These are phyloP conservation scores for Malus hybrid DNA, from an alignment of 331 rosid genomes.

Conservation along the genomic window DNA sequence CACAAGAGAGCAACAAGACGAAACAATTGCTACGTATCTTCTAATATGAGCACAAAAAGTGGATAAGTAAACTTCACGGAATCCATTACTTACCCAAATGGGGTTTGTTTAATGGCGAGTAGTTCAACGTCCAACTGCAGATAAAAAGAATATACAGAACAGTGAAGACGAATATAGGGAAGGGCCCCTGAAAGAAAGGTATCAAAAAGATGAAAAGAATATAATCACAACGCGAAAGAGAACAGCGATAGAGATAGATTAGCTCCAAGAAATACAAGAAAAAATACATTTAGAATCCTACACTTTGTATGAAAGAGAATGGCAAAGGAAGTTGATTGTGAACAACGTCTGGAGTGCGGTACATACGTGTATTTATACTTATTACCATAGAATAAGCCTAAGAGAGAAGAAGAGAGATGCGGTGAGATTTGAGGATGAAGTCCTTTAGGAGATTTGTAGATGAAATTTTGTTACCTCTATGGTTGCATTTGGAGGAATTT, in stretches of 20 bases:
- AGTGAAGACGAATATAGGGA: slow-evolving; percentile 13
- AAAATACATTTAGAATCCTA: background rate
- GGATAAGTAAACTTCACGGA: background rate
- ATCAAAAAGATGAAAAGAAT: background rate
- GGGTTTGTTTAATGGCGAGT: slow-evolving; percentile 83
- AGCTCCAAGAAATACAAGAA: background rate
- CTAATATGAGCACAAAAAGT: background rate
- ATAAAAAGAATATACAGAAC: slow-evolving; percentile 15
- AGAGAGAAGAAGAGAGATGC: too few species aligned
- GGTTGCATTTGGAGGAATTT: slow-evolving; percentile 94
- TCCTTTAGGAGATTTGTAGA: too few species aligned
- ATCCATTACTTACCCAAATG: slow-evolving; percentile 72
- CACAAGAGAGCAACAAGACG: slow-evolving; percentile 18
- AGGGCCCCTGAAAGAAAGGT: slow-evolving; percentile 2
- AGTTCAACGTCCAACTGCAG: slow-evolving; percentile 80
- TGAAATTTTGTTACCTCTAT: slow-evolving; percentile 50
- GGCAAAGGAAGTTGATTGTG: background rate
- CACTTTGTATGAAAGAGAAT: background rate
- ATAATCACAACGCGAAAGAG: background rate
- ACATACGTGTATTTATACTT: too few species aligned
- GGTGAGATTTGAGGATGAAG: too few species aligned
- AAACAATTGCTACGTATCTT: slow-evolving; percentile 5
- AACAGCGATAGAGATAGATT: background rate
- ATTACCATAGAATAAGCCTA: too few species aligned
- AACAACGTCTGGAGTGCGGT: background rate